phyloP scores from a whole-genome alignment of 2,329 filamentous ascomycete genomes.

The Nothomitra cinnamomea region DNA sequence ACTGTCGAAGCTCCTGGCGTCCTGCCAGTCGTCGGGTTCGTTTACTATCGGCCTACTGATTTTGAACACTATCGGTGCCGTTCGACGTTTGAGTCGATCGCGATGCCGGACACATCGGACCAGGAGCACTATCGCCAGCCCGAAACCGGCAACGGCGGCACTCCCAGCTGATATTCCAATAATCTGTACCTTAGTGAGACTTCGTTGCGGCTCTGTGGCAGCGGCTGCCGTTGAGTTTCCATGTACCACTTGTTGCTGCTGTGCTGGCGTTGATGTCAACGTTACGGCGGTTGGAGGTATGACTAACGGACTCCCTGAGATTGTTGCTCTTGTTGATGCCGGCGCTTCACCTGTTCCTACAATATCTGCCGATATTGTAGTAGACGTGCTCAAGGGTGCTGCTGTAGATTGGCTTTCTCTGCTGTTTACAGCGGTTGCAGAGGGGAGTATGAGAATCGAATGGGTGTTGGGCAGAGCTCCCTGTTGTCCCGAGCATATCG shows the following conservation, averaged over 20 bases:
- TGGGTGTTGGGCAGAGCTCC: constrained; percentile 40
- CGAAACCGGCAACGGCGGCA: constrained; percentile 31
- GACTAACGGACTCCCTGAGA: not conserved
- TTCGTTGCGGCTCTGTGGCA: too few relatives aligned
- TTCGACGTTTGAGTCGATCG: constrained; percentile 15
- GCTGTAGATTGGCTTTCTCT: constrained; percentile 7
- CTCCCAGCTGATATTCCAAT: constrained; percentile 41
- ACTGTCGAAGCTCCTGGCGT: constrained; percentile 13
- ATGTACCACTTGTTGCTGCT: not conserved
- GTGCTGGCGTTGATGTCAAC: not conserved
- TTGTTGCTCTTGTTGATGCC: not conserved
- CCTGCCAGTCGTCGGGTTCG: not conserved
- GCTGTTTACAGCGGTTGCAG: not conserved
- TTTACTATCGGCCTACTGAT: constrained; percentile 3
- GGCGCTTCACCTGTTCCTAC: too few relatives aligned
- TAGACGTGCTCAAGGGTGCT: constrained; percentile 3
- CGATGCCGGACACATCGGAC: constrained; percentile 21
- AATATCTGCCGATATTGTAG: not conserved
- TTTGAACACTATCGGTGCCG: constrained; percentile 16
- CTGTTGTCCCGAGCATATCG: constrained; percentile 37
- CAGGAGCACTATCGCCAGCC: constrained; percentile 28
- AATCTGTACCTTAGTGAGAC: constrained; percentile 30
- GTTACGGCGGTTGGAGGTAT: not conserved
- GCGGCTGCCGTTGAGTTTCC: not conserved
- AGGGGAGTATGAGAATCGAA: constrained; percentile 38